phyloP scores from a whole-genome alignment of 805 yeast species.

The Zygosaccharomyces rouxii region DNA sequence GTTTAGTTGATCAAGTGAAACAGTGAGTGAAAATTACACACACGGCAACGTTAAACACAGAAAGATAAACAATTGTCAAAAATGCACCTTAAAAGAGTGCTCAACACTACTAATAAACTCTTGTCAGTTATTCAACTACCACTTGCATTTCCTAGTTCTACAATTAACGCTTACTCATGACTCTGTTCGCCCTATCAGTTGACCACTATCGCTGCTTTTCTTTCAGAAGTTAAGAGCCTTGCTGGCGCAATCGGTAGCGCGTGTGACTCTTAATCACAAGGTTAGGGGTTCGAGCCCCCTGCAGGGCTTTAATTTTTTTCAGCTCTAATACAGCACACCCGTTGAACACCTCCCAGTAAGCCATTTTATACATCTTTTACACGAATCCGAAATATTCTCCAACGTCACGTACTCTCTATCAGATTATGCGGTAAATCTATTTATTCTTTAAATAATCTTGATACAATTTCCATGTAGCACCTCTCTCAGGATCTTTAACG shows the following conservation, averaged over 20 bases:
- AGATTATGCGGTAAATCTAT: not conserved
- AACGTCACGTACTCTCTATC: not conserved
- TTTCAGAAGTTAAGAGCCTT: not conserved
- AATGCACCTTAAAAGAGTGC: too few species aligned
- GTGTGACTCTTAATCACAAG: conserved; percentile 9
- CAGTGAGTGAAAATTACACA: conserved; percentile 16
- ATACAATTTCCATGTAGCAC: conserved; percentile 54
- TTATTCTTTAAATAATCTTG: conserved; percentile 35
- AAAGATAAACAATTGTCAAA: too few species aligned
- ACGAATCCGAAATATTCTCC: not conserved
- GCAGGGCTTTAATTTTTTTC: conserved; percentile 2
- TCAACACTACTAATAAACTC: too few species aligned
- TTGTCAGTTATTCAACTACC: too few species aligned
- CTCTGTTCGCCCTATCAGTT: too few species aligned
- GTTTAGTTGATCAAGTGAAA: not conserved
- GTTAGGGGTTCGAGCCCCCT: conserved; percentile 10
- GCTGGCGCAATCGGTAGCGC: conserved; percentile 10
- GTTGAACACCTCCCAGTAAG: too few species aligned
- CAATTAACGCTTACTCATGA: too few species aligned
- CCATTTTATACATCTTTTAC: not conserved
- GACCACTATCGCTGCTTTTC: too few species aligned
- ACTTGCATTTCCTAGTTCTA: too few species aligned
- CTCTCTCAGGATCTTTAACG: conserved; percentile 51
- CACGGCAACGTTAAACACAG: conserved; percentile 36
- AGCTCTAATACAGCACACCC: conserved; percentile 26